phyloP scores from a whole-genome alignment of 805 yeast species.

The Yarrowia bubula region DNA sequence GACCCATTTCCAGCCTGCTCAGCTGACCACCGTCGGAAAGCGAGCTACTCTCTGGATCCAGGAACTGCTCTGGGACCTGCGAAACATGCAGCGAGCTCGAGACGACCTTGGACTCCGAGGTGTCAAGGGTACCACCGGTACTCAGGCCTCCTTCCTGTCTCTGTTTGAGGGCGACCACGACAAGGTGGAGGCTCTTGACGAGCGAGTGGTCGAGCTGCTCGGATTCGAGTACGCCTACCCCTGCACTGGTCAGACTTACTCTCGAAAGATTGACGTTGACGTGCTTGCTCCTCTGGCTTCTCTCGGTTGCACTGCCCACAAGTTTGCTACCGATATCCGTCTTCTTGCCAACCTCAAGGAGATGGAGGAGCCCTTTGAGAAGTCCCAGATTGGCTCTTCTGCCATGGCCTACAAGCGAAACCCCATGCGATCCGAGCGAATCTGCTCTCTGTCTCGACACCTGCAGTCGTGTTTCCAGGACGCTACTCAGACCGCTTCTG shows the following conservation, averaged over 20 bases:
- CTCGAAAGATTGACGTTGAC: conserved; percentile 96
- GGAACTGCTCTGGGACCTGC: conserved; percentile 95
- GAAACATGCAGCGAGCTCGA: conserved; percentile 94
- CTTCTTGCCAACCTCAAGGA: conserved; percentile 95
- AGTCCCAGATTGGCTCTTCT: conserved; percentile 95
- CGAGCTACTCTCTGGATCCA: conserved; percentile 97
- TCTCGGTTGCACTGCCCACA: conserved; percentile 94
- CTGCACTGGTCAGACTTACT: conserved; percentile 98
- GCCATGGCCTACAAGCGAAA: conserved; percentile 99
- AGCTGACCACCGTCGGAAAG: conserved; percentile 97
- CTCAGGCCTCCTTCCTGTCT: conserved; percentile 94
- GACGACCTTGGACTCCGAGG: conserved; percentile 96
- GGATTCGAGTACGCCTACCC: conserved; percentile 97
- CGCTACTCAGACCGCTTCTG: conserved; percentile 94
- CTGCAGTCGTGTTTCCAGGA: conserved; percentile 87
- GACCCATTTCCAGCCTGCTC: conserved; percentile 99
- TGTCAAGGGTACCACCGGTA: conserved; percentile 98
- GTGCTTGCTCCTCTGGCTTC: conserved; percentile 89
- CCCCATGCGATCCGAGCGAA: conserved; percentile 99
- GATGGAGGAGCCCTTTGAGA: conserved; percentile 97
- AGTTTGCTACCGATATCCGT: conserved; percentile 96
- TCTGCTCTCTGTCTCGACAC: conserved; percentile 96
- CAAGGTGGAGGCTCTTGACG: conserved; percentile 89
- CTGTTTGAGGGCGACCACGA: conserved; percentile 96
- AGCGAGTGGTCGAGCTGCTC: conserved; percentile 84